Percentiles rank a stretch among this genome's conserved stretches.
phyloP scores from a whole-genome alignment of 805 yeast species.

The Nakazawaea pomicola region DNA sequence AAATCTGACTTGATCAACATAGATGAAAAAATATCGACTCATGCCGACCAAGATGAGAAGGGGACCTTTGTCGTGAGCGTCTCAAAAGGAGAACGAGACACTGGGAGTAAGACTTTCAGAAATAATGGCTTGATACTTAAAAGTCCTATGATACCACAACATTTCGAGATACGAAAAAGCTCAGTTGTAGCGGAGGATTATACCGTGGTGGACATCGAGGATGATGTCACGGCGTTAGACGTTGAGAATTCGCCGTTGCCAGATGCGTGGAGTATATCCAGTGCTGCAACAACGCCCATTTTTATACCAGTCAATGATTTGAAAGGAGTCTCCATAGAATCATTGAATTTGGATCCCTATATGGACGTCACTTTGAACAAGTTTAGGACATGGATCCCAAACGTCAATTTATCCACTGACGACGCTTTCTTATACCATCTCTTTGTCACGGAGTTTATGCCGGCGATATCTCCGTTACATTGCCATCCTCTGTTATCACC shows the following conservation, averaged over 20 bases:
- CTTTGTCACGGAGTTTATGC: constrained; percentile 13
- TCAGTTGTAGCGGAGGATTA: not conserved
- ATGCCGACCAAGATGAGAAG: not conserved
- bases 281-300: not conserved
- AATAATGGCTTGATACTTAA: not conserved
- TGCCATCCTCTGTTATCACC: constrained; percentile 34
- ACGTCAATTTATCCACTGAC: constrained; percentile 12
- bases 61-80: constrained; percentile 4
- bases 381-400: constrained; percentile 15
- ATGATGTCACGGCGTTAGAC: not conserved
- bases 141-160: constrained; percentile 1
- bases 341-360: constrained; percentile 7
- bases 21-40: not conserved
- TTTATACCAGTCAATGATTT: not conserved
- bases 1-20: not conserved
- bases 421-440: constrained; percentile 15
- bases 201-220: not conserved
- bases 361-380: constrained; percentile 4
- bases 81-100: not conserved
- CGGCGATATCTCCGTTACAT: constrained; percentile 10
- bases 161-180: constrained; percentile 1
- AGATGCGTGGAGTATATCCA: not conserved
- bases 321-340: not conserved
- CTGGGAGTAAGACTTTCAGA: not conserved
- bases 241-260: not conserved